phyloP scores from a whole-genome alignment of 1,284 basidiomycete species.

The Gymnopus androsaceus region DNA sequence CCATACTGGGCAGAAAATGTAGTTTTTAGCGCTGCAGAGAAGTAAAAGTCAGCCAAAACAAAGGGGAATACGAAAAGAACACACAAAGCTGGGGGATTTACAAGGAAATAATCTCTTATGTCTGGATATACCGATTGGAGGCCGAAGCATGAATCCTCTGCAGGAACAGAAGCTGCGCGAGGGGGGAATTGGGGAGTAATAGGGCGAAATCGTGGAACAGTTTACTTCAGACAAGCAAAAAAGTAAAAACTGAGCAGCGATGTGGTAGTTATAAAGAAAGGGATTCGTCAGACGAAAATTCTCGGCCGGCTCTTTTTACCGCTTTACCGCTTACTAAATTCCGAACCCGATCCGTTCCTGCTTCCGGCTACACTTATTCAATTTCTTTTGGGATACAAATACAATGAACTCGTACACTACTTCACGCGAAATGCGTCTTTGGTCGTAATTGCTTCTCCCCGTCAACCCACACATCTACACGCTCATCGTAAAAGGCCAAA shows the following conservation, averaged over 20 bases:
- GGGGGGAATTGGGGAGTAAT: slow-evolving; percentile 35
- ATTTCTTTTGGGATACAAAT: too few species aligned
- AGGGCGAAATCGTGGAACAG: slow-evolving; percentile 51
- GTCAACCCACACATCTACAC: slow-evolving; percentile 67
- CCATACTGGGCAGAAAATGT: slow-evolving; percentile 71
- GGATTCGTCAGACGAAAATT: slow-evolving; percentile 1
- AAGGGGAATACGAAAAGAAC: slow-evolving; percentile 23
- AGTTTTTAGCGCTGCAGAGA: slow-evolving; percentile 53
- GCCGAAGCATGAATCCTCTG: slow-evolving; percentile 90
- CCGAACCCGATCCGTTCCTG: not conserved
- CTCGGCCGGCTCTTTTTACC: not conserved
- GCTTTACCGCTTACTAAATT: too few species aligned
- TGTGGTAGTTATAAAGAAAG: slow-evolving; percentile 15
- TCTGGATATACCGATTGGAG: slow-evolving; percentile 70
- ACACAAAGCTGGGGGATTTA: slow-evolving; percentile 60
- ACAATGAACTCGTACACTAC: not conserved
- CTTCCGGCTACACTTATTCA: too few species aligned
- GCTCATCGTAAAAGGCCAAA: slow-evolving; percentile 66
- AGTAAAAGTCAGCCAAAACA: slow-evolving; percentile 2
- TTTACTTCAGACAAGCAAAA: slow-evolving; percentile 3
- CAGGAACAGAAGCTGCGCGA: slow-evolving; percentile 64
- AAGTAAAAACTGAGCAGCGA: not conserved
- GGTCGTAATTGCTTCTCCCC: slow-evolving; percentile 47
- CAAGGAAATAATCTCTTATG: slow-evolving; percentile 61
- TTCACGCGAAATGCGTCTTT: slow-evolving; percentile 8